These are phyloP conservation scores for Pichia sp. DNA, from an alignment of 1,139 yeast genomes.

Conservation along the genomic window DNA sequence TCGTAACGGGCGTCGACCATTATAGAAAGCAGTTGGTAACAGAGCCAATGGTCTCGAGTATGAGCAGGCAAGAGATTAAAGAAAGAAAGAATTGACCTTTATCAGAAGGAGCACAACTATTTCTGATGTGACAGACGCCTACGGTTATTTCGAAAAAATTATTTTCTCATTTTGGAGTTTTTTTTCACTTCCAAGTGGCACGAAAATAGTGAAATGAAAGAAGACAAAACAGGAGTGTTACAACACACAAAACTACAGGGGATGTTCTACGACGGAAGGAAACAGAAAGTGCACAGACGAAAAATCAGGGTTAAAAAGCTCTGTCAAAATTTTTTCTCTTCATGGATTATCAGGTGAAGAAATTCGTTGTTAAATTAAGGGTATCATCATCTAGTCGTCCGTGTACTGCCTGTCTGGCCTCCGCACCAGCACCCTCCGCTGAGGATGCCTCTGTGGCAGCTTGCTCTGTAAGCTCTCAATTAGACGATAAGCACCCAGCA, in stretches of 20 bases:
- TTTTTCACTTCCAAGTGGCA: too few relatives aligned
- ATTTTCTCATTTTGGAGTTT: too few relatives aligned
- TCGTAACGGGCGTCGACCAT: background rate
- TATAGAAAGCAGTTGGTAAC: background rate
- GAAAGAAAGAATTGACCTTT: background rate
- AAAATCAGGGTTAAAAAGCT: slow-evolving; percentile 65
- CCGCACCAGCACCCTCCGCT: background rate
- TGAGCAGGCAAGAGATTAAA: background rate
- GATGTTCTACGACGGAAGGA: background rate
- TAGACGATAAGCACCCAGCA: too few relatives aligned
- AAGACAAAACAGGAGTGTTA: background rate
- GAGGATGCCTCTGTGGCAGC: background rate
- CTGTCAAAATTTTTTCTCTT: slow-evolving; percentile 51
- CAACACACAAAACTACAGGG: background rate
- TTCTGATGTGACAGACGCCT: too few relatives aligned
- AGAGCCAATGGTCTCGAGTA: background rate
- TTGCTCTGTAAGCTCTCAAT: background rate
- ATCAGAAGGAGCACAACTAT: too few relatives aligned
- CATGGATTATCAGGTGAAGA: slow-evolving; percentile 63
- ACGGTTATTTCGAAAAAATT: too few relatives aligned
- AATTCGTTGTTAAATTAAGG: slow-evolving; percentile 40
- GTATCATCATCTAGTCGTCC: slow-evolving; percentile 27
- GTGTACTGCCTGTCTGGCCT: background rate
- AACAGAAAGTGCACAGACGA: background rate
- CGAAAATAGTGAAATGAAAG: too few relatives aligned